Percentiles rank a stretch among this genome's conserved stretches.
Conservation (phyloP, 177 flowering plant species). For the Vitis hybrid region DNA sequence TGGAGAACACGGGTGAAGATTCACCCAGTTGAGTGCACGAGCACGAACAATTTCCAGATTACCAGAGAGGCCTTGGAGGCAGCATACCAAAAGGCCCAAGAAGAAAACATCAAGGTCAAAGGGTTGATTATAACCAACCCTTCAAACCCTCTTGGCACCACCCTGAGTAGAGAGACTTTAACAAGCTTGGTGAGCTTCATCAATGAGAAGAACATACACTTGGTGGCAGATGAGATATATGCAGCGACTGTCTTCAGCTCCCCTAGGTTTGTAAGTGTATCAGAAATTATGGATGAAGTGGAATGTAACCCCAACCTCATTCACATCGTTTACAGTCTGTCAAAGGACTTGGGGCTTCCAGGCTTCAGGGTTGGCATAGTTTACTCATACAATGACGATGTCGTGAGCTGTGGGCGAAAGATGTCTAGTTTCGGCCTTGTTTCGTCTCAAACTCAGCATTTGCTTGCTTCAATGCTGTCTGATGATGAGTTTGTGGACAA, state of each 20-base stretch:
- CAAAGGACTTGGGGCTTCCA: constrained; percentile 60
- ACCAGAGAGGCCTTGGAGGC: constrained; percentile 32
- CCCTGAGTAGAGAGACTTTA: constrained; percentile 29
- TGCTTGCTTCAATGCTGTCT: constrained; percentile 40
- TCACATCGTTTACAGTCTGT: constrained; percentile 47
- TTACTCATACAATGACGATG: constrained; percentile 45
- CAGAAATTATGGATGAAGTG: constrained; percentile 35
- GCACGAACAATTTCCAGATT: constrained; percentile 36
- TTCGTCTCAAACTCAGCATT: constrained; percentile 46
- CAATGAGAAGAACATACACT: constrained; percentile 39
- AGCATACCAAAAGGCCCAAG: constrained; percentile 35
- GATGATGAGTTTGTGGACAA: constrained; percentile 38
- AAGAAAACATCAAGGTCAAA: constrained; percentile 35
- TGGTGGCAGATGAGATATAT: constrained; percentile 51
- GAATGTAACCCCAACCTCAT: constrained; percentile 30
- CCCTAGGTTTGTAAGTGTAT: constrained; percentile 31
- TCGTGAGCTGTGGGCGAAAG: constrained; percentile 31
- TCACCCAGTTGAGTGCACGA: constrained; percentile 34
- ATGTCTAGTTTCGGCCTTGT: constrained; percentile 63
- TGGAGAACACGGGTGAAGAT: constrained; percentile 47
- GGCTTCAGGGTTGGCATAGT: constrained; percentile 53
- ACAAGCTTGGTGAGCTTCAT: constrained; percentile 33
- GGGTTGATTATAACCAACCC: constrained; percentile 49
- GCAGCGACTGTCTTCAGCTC: constrained; percentile 40
- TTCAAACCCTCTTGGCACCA: constrained; percentile 51